A percentile compares a stretch with the other conserved stretches of the same genome.
Conservation (phyloP, 1,284 basidiomycete genomes). For the Trametes versicolor region DNA sequence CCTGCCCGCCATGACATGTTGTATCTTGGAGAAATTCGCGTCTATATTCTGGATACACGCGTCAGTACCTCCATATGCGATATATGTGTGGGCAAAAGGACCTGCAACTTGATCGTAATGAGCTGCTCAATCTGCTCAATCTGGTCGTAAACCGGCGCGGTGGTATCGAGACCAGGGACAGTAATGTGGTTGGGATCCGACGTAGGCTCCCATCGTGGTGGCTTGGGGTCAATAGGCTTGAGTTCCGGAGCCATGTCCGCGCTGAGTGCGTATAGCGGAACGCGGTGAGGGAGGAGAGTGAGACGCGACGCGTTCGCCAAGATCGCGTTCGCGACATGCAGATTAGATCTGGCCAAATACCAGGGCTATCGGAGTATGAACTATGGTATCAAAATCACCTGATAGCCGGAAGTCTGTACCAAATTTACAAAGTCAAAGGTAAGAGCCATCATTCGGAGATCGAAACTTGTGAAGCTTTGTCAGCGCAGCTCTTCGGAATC, state of each 20-base stretch:
- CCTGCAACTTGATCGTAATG: slow-evolving; percentile 90
- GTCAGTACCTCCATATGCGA: slow-evolving; percentile 5
- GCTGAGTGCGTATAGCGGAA: not conserved
- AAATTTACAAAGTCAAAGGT: not conserved
- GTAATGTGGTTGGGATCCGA: slow-evolving; percentile 69
- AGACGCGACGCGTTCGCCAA: slow-evolving; percentile 29
- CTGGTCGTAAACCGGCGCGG: slow-evolving; percentile 81
- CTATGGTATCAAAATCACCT: not conserved
- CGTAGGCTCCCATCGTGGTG: slow-evolving; percentile 70
- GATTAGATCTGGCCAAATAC: too few species aligned
- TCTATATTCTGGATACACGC: slow-evolving; percentile 81
- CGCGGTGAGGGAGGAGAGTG: slow-evolving; percentile 11
- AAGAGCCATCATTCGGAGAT: not conserved
- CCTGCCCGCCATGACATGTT: slow-evolving; percentile 84
- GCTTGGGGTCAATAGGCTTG: slow-evolving; percentile 42
- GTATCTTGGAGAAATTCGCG: slow-evolving; percentile 91
- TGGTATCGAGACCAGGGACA: slow-evolving; percentile 80
- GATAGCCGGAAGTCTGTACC: not conserved
- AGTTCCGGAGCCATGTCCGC: slow-evolving; percentile 28
- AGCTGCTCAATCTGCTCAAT: slow-evolving; percentile 96
- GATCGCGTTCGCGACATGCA: slow-evolving; percentile 17
- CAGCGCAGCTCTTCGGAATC: not conserved
- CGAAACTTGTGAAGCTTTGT: not conserved
- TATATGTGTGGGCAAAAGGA: slow-evolving; percentile 38
- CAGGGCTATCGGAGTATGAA: not conserved